Evolutionary conservation across 2,329 filamentous ascomycete species (phyloP), one percentile per base, ranked within the genome.

Genomic region (Colletotrichum tropicale): DNA sequence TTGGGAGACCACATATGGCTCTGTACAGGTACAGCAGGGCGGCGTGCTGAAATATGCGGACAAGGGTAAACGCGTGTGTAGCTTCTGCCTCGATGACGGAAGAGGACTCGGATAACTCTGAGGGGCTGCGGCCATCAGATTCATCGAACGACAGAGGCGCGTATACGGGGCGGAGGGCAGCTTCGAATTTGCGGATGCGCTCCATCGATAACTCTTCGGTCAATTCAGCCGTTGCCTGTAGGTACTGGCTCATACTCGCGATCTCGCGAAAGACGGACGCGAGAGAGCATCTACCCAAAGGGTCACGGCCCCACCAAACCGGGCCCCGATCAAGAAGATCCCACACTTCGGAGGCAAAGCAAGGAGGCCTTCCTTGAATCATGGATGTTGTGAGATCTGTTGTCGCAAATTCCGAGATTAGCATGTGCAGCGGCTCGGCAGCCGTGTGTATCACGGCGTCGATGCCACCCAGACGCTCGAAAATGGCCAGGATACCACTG

Each of bases 391-490:
- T 87, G 12, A 88, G 80, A 71, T 88, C 86, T 70, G 85, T 84
- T 0, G 86, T 86, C 4, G 83, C 83, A 61, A 87, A 88, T 64
- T 87, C 85, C 0, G 86, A 87, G 8, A 87, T 71, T 61, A 88
- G 84, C 77, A 87, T 80, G 13, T 85, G 81, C 5, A 84, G 75
- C 2, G 82, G 79, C 24, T 83, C 81, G 5, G 80, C 81, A 1
- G 81, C 79, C 5, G 73, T 79, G 2, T 58, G 73, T 3, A 84
- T 26, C 1, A 82, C 81, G 0, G 72, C 15, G 0, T 79, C 75
- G 66, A 84, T 79, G 13, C 82, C 82, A 0, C 82, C 82, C 1
- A 84, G 78, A 24, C 80, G 80, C 24, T 80, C 79, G 7, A 86
- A 75, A 5, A 86, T 85, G 5, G 85, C 84, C 43, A 83, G 68